Base-by-base conservation (phyloP, 441 rosid genomes). In the Gossypium schwendimanii region DNA sequence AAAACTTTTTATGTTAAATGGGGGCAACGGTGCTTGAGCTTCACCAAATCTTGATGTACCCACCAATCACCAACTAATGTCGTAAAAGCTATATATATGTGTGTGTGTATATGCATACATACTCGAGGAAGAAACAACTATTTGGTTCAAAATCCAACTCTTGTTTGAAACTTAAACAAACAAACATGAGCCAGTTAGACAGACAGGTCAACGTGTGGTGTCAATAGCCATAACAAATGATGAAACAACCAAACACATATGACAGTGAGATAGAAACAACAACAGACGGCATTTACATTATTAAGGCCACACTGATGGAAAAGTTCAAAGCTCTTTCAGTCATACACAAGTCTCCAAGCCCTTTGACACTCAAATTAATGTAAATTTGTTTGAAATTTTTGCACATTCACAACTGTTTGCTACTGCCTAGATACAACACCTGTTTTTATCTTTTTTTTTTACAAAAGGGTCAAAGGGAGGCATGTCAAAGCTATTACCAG, bases 401-500 rank as follows among this genome's bases (percentile, higher is more conserved):
- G 24, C 71, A 49, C 59, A 67, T 58, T 9, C 58, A 15, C n/a
- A 49, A 15, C 59, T 67, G 11, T 67, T 67, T 26, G 41, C 71
- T n/a, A 26, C 44, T 66, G 2, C 41, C 21, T 23, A 23, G 10
- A 26, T 44, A 44, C 39, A 49, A 49, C 58, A 49, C 6, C 58
- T 3, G 4, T 24, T 49, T 24, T 21, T 23, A 31, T 57, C 49
- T 12, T 45, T 6, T 45, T 24, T 1, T 57, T 24, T 57, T 57
- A 66, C 57, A 49, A 26, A 66, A 53, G 41, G 70, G 70, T 47
- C 70, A 8, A 66, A n/a, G 58, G 41, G 70, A 26, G 36, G 41
- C 23, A 49, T n/a, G 58, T 15, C 21, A 5, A 47, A 21, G 55
- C 45, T 53, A 6, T 54, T 53, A 45, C 67, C 21, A 50, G 63